Evolutionary conservation across 1,139 yeast genomes (phyloP).

Genomic region (Lodderomyces metapsilosis): DNA sequence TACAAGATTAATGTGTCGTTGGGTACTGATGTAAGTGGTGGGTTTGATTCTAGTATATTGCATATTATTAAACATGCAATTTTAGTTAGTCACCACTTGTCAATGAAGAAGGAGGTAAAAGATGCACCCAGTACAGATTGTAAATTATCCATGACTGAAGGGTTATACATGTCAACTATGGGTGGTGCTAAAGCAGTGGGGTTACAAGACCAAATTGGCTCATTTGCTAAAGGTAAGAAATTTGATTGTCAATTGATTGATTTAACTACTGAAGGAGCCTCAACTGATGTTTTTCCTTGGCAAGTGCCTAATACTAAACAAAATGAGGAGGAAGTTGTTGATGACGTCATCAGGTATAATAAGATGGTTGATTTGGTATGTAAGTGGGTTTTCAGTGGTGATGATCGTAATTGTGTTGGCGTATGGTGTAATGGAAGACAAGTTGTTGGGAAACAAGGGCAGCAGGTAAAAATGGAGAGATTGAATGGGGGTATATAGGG

Average conservation of each 20-base stretch:
- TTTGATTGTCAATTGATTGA: slow-evolving; percentile 86
- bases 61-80: slow-evolving; percentile 76
- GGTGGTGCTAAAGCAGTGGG: slow-evolving; percentile 88
- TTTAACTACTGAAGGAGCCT: slow-evolving; percentile 45
- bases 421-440: slow-evolving; percentile 84
- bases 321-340: not conserved
- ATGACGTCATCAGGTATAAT: slow-evolving; percentile 12
- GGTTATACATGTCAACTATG: slow-evolving; percentile 74
- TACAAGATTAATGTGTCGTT: slow-evolving; percentile 73
- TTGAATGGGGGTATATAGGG: not conserved
- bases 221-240: slow-evolving; percentile 70
- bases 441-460: too few species aligned
- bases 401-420: slow-evolving; percentile 76
- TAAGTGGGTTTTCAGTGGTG: slow-evolving; percentile 95
- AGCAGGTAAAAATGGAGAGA: slow-evolving; percentile 29
- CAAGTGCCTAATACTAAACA: slow-evolving; percentile 34
- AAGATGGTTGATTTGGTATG: slow-evolving; percentile 57
- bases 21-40: slow-evolving; percentile 94
- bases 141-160: slow-evolving; percentile 68
- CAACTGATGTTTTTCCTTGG: slow-evolving; percentile 75
- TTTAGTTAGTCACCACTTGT: slow-evolving; percentile 78
- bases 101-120: slow-evolving; percentile 47
- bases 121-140: slow-evolving; percentile 9
- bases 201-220: slow-evolving; percentile 58
- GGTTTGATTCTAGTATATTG: slow-evolving; percentile 78